Base-by-base conservation (phyloP, 495 filamentous ascomycete genomes). In the Sphaerosporella brunnea region DNA sequence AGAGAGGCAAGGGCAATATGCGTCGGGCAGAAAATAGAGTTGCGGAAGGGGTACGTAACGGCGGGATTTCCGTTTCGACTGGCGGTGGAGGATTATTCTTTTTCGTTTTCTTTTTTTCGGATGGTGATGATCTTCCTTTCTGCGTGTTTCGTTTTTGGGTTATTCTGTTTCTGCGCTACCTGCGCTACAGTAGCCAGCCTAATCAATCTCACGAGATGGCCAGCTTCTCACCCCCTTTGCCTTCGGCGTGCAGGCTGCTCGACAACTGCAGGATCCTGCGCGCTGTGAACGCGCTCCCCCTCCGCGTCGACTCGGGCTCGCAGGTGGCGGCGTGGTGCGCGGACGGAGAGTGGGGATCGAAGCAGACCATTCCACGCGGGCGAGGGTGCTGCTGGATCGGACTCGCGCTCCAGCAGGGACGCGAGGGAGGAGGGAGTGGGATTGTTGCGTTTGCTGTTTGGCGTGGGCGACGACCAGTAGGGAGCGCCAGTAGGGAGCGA, bases 201-300 rank as follows among this genome's bases (percentile, higher is more conserved):
- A 26, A 24, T 20, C 40, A 19, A n/a, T n/a, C 26, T 59, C 55
- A 59, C 23, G 48, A 53, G 21, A 47, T 49, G 36, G 53, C 57
- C 52, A 56, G 48, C 49, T 53, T 51, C 43, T 60, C 58, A 10
- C 58, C 56, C 39, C 58, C 56, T 37, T 56, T 60, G 34, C 53
- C 58, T 37, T 59, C 56, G 18, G 53, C 56, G 23, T 60, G 53
- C 28, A 60, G 45, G 36, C 58, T 60, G 19, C 53, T 61, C 9
- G 55, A 42, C 19, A 61, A 53, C 35, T 55, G 58, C 26, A 54
- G 28, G 23, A 59, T 59, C 49, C 55, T 53, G 37, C 32, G 54
- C 19, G 55, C 56, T n/a, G 56, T 59, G 23, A 59, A 59, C 23
- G 56, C 56, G 38, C 49, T 52, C 26, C 47, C 46, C 32, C 42